Evolutionary conservation across 768 basidiomycete species (phyloP).

Genomic region (Auricularia heimuer): DNA sequence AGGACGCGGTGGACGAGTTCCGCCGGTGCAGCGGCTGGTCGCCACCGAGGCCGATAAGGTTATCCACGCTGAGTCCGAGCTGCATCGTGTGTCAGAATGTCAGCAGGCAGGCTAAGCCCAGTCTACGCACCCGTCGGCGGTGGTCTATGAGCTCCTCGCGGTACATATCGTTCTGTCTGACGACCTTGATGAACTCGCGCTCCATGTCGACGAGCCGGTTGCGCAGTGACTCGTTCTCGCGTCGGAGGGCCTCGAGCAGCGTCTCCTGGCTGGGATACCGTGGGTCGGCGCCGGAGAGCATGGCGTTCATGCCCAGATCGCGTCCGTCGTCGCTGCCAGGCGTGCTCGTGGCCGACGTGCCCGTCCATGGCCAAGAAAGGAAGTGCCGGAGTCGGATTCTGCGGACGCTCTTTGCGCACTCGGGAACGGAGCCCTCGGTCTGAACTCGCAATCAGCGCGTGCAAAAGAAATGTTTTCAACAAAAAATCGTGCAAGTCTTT

Average conservation of each 20-base stretch:
- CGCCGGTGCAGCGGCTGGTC: constrained; percentile 56
- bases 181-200: constrained; percentile 63
- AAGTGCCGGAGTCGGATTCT: no score
- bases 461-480: no score
- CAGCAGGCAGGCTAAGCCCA: neutral
- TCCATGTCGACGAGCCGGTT: constrained; percentile 62
- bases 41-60: constrained; percentile 52
- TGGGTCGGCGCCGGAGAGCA: constrained; percentile 18
- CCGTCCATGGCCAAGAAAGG: no score
- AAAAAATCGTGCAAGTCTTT: no score
- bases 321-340: constrained; percentile 1
- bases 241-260: constrained; percentile 64
- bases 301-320: constrained; percentile 7
- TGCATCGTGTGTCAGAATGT: constrained; percentile 18
- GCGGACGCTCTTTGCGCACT: no score
- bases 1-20: constrained; percentile 56
- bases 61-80: constrained; percentile 71
- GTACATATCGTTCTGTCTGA: constrained; percentile 72
- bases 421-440: no score
- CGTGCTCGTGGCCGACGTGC: constrained; percentile 7
- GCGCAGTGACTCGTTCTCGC: constrained; percentile 71
- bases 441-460: no score
- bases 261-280: constrained; percentile 37
- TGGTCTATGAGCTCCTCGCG: constrained; percentile 77
- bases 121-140: constrained; percentile 53